phyloP scores from a whole-genome alignment of 2,329 filamentous ascomycete species.

The Trichoderma koningiopsis region DNA sequence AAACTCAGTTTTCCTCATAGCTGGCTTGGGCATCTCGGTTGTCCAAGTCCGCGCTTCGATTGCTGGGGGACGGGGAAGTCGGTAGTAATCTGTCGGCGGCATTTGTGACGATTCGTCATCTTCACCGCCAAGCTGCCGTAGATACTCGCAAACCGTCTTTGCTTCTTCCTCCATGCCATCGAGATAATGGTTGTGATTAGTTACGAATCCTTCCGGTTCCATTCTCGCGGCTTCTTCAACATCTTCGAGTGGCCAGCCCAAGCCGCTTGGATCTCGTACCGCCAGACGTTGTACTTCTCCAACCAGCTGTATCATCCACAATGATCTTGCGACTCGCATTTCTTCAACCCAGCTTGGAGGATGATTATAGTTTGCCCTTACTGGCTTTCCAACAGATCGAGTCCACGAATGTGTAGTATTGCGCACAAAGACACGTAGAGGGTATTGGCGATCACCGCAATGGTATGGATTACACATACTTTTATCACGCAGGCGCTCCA shows the following conservation, averaged over 20 bases:
- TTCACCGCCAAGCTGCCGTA: not conserved
- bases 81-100: not conserved
- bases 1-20: not conserved
- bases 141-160: not conserved
- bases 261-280: not conserved
- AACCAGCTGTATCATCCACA: conserved; percentile 30
- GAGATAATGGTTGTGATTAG: not conserved
- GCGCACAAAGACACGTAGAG: not conserved
- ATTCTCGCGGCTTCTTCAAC: not conserved
- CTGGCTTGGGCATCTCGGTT: not conserved
- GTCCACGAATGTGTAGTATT: not conserved
- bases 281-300: not conserved
- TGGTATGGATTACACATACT: conserved; percentile 27
- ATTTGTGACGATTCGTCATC: not conserved
- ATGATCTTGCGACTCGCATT: conserved; percentile 31
- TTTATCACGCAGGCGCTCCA: conserved; percentile 22
- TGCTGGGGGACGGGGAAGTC: not conserved
- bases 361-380: conserved; percentile 6
- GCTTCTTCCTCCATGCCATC: not conserved
- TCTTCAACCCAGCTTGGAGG: conserved; percentile 32
- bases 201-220: not conserved
- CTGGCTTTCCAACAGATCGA: not conserved
- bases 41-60: not conserved
- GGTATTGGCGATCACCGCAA: not conserved
- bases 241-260: not conserved